Base-by-base conservation (phyloP, 2,329 filamentous ascomycete species). In the Curvularia lunata region DNA sequence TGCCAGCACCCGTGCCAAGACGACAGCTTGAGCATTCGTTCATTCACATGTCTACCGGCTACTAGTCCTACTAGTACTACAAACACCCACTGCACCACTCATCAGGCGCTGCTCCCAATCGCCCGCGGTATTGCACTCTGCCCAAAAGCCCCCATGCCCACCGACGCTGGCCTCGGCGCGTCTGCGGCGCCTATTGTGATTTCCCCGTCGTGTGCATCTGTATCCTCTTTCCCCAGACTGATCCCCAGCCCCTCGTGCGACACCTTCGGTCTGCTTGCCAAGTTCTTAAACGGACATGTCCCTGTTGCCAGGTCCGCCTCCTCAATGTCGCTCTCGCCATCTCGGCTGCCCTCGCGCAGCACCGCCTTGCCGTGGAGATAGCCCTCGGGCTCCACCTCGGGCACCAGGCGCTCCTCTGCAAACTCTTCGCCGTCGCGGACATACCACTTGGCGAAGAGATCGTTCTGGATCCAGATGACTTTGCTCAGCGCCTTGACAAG, bases 401-500 rank as follows among this genome's bases (percentile, higher is more conserved):
- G 73, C n/a, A 75, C 70, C 19, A 80, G 67, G 21, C 77, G 76
- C 59, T 79, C 78, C 4, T 82, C 79, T 23, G 71, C 76, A 59
- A 77, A 83, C 74, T 91, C 89, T 34, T 87, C 84, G 48, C 88
- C 87, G 63, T 91, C 88, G 32, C 84, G 82, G 34, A 91, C 85
- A 68, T 92, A 90, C 88, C 90, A 93, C 74, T 89, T 90, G n/a
- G 90, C 89, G 74, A 94, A 91, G 28, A 94, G 82, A 75, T 94
- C 91, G 72, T 94, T 94, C 77, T 94, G 91, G 65, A 94, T 92
- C 90, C 91, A 94, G 63, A 94, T 88, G 25, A 94, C 87, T 75
- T 95, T 94, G 61, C 86, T 86, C 21, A 94, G 81, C 0, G 91
- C 91, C 72, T 89, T 90, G 46, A 93, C 83, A 4, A 94, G 83